A percentile compares a stretch with the other conserved stretches of the same genome.
Conservation (phyloP, 208 protist genomes). For the Crithidia acanthocephali region DNA sequence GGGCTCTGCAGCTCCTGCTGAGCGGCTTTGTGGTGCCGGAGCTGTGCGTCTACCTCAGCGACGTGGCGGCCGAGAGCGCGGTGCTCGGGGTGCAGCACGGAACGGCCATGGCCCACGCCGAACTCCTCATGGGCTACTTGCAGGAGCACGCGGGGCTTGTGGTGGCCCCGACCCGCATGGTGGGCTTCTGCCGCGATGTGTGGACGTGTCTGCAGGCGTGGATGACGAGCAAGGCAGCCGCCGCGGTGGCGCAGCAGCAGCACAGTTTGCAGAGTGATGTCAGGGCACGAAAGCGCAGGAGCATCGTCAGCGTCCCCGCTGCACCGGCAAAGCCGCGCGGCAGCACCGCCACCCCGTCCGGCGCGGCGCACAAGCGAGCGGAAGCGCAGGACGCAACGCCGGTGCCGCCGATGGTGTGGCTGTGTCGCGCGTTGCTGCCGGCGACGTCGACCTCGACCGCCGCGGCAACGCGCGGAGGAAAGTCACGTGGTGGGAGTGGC, state of each 20-base stretch:
- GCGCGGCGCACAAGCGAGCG: background rate
- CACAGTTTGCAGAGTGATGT: background rate
- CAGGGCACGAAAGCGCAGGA: background rate
- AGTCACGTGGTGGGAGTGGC: background rate
- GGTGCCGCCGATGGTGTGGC: conserved; percentile 24
- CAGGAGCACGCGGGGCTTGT: conserved; percentile 55
- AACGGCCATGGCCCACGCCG: conserved; percentile 72
- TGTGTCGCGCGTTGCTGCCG: conserved; percentile 20
- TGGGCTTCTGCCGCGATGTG: conserved; percentile 45
- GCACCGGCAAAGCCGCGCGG: background rate
- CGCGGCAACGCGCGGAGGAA: background rate
- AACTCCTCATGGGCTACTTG: conserved; percentile 65
- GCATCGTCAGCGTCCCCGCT: background rate
- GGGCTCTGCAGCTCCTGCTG: conserved; percentile 53
- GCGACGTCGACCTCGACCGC: background rate
- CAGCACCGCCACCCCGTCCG: conserved; percentile 2
- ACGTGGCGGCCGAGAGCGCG: conserved; percentile 62
- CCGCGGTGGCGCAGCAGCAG: conserved; percentile 6
- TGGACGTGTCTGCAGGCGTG: conserved; percentile 31
- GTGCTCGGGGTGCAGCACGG: conserved; percentile 56
- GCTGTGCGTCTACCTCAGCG: conserved; percentile 70
- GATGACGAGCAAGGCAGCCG: conserved; percentile 9
- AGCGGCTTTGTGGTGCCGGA: conserved; percentile 73
- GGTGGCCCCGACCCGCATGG: conserved; percentile 56
- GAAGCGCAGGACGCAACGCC: background rate